A percentile compares a stretch with the other conserved stretches of the same genome.
Evolutionary conservation across 805 yeast species (phyloP).

Genomic region (Lipomyces mesembrius): DNA sequence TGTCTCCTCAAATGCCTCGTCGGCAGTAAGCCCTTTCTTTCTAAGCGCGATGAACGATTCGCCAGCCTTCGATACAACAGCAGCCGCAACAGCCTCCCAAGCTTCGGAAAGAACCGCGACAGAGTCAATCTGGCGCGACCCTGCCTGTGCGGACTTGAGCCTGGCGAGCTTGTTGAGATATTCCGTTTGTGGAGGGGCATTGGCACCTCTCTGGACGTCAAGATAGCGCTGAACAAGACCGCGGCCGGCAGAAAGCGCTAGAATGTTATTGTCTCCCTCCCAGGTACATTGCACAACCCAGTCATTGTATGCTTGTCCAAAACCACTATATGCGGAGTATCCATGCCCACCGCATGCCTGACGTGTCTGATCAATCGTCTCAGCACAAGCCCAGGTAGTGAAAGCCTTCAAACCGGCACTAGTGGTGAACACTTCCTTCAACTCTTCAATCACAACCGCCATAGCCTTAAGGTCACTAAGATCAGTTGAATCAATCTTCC

Average conservation of each 20-base stretch:
- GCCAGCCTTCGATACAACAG: constrained; percentile 46
- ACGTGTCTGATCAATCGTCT: constrained; percentile 83
- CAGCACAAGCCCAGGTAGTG: constrained; percentile 82
- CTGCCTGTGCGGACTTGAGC: constrained; percentile 23
- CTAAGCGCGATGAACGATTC: constrained; percentile 41
- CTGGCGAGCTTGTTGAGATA: constrained; percentile 46
- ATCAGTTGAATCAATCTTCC: constrained; percentile 51
- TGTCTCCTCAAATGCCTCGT: constrained; percentile 48
- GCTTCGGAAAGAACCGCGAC: constrained; percentile 40
- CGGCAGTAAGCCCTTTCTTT: constrained; percentile 40
- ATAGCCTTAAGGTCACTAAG: constrained; percentile 56
- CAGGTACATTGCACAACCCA: constrained; percentile 99
- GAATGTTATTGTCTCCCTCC: constrained; percentile 95
- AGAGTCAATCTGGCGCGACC: constrained; percentile 25
- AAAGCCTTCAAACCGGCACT: constrained; percentile 90
- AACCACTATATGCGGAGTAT: constrained; percentile 88
- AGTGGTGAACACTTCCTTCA: constrained; percentile 79
- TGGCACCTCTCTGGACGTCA: constrained; percentile 50
- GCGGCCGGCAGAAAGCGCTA: constrained; percentile 83
- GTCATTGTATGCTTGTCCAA: constrained; percentile 85
- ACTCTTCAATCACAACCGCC: constrained; percentile 58
- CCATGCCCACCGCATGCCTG: constrained; percentile 98
- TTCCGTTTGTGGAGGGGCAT: constrained; percentile 53
- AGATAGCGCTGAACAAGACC: constrained; percentile 62
- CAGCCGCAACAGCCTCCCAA: constrained; percentile 48